A percentile compares a stretch with the other conserved stretches of the same genome.
phyloP scores from a whole-genome alignment of 1,284 basidiomycete genomes.

The Pterulicium gracile region DNA sequence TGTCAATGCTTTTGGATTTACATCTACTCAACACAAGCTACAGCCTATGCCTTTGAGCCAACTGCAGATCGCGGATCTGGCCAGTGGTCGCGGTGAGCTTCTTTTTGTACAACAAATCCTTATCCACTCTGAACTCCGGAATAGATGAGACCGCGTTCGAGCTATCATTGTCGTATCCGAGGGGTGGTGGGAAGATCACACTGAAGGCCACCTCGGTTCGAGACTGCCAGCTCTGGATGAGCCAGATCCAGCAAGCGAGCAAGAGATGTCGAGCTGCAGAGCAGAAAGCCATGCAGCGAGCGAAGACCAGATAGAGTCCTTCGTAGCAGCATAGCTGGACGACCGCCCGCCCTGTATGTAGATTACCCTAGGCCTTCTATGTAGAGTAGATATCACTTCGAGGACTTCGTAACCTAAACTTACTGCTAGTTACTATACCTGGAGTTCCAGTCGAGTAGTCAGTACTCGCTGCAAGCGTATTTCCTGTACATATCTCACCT shows the following conservation, averaged over 20 bases:
- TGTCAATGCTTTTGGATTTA: slow-evolving; percentile 3
- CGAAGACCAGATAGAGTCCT: background rate
- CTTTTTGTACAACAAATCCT: background rate
- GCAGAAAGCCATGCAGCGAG: slow-evolving; percentile 13
- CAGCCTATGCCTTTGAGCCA: slow-evolving; percentile 67
- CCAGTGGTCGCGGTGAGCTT: slow-evolving; percentile 33
- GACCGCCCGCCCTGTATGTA: too few relatives aligned
- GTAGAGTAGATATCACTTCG: too few relatives aligned
- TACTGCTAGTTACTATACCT: too few relatives aligned
- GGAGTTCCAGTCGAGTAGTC: too few relatives aligned
- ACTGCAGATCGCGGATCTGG: slow-evolving; percentile 43
- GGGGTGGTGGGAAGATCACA: slow-evolving; percentile 63
- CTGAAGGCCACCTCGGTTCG: slow-evolving; percentile 50
- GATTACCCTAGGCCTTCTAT: too few relatives aligned
- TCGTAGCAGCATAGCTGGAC: too few relatives aligned
- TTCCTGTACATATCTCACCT: too few relatives aligned
- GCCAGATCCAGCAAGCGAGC: slow-evolving; percentile 32
- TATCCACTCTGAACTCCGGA: slow-evolving; percentile 8
- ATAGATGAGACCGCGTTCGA: slow-evolving; percentile 63
- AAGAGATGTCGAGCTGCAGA: slow-evolving; percentile 28
- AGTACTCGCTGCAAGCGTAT: too few relatives aligned
- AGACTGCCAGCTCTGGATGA: slow-evolving; percentile 59
- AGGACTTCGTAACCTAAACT: too few relatives aligned
- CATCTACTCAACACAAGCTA: slow-evolving; percentile 1
- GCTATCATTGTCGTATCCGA: slow-evolving; percentile 53